phyloP scores from a whole-genome alignment of 2,329 filamentous ascomycete genomes.

The Pyricularia pennisetigena region DNA sequence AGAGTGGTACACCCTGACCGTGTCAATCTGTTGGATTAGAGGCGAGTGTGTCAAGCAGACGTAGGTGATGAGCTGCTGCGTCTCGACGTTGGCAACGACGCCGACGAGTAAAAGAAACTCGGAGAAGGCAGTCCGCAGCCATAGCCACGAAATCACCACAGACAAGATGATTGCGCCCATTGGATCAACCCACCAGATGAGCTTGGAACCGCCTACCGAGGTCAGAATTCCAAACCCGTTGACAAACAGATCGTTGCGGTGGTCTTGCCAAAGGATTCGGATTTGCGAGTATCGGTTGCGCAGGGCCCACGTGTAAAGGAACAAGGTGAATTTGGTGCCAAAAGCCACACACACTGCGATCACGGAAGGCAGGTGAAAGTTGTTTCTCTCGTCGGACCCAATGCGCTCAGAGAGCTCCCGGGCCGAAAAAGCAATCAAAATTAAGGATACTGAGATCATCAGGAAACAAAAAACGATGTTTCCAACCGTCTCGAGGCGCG shows the following conservation, averaged over 20 bases:
- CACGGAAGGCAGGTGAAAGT: slow-evolving; percentile 73
- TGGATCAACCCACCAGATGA: slow-evolving; percentile 92
- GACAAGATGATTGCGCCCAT: slow-evolving; percentile 82
- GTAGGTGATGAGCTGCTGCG: slow-evolving; percentile 91
- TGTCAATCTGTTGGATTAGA: slow-evolving; percentile 78
- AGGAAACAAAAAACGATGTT: slow-evolving; percentile 96
- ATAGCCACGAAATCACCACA: slow-evolving; percentile 65
- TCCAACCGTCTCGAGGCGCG: slow-evolving; percentile 86
- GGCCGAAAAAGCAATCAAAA: slow-evolving; percentile 82
- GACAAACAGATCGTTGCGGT: slow-evolving; percentile 94
- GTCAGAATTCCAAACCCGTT: slow-evolving; percentile 90
- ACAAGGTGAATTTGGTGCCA: slow-evolving; percentile 69
- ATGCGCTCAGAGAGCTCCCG: slow-evolving; percentile 53
- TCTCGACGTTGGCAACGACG: slow-evolving; percentile 74
- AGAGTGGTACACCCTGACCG: slow-evolving; percentile 86
- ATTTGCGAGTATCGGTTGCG: slow-evolving; percentile 88
- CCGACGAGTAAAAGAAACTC: slow-evolving; percentile 92
- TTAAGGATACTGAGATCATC: slow-evolving; percentile 85
- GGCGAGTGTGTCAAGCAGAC: slow-evolving; percentile 88
- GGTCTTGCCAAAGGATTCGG: slow-evolving; percentile 89
- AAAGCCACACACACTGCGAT: slow-evolving; percentile 82
- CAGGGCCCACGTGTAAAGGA: slow-evolving; percentile 86
- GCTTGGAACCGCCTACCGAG: slow-evolving; percentile 79
- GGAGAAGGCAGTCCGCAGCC: slow-evolving; percentile 74
- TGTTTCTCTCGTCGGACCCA: slow-evolving; percentile 41